Percentiles rank a stretch among this genome's conserved stretches.
phyloP scores from a whole-genome alignment of 176 grass and related monocot species.

The Triticum turgidum region DNA sequence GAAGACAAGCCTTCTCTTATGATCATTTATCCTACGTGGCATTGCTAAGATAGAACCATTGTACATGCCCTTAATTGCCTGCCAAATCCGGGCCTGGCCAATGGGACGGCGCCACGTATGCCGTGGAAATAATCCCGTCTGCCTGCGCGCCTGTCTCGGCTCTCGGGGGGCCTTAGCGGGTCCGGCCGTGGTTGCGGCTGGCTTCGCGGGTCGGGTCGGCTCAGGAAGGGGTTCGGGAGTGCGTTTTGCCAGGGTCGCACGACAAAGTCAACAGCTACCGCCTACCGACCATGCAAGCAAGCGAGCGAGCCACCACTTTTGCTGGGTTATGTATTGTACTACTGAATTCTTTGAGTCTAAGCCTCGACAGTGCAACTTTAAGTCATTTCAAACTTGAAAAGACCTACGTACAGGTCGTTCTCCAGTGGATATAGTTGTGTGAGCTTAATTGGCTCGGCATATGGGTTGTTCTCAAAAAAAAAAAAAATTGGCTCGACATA shows the following conservation, averaged over 20 bases:
- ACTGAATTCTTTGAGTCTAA: background rate
- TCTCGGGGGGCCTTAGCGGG: background rate
- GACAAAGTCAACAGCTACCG: background rate
- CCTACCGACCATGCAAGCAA: background rate
- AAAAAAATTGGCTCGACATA: too few relatives aligned
- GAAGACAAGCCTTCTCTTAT: too few relatives aligned
- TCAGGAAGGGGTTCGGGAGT: background rate
- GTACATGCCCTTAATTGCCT: background rate
- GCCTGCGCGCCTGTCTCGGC: background rate
- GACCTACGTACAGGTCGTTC: too few relatives aligned
- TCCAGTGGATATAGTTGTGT: background rate
- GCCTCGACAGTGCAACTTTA: background rate
- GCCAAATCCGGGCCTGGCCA: constrained; percentile 6
- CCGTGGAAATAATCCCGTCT: background rate
- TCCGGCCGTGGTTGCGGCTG: background rate
- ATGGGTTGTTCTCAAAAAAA: too few relatives aligned
- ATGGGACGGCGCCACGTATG: background rate
- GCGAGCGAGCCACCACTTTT: background rate
- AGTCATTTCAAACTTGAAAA: background rate
- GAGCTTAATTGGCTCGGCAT: too few relatives aligned
- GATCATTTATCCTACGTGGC: too few relatives aligned
- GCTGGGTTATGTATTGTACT: background rate
- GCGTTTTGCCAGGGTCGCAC: background rate
- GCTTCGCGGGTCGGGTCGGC: background rate
- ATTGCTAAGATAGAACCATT: too few relatives aligned